Evolutionary conservation across 176 grass and related monocot genomes (phyloP), one percentile per base, ranked within the genome.

Genomic region (Triticum dicoccoides): DNA sequence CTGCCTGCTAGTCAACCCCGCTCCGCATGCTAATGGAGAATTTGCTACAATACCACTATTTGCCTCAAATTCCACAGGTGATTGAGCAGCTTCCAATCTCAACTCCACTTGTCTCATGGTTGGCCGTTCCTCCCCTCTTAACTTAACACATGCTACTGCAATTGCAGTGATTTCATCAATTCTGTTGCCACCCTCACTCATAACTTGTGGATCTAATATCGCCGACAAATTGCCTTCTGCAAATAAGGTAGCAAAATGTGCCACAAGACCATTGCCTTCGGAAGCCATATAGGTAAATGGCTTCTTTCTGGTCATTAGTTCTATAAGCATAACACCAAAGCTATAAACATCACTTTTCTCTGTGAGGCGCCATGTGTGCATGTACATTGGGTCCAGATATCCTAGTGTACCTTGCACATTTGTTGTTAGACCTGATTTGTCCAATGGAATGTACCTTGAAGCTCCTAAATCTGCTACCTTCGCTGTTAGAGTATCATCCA

Each of bases 261-360:
- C 65, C 65, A 34, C 30, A 68, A 68, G 30, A 6, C 65, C 65
- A 34, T 34, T 32, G 1, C 65, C 65, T 68, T 18, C 15, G 0
- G 6, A 0, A 34, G 65, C 14, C 3, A 34, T 34, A 4, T 34
- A 68, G 7, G 65, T 33, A 68, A 68, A 68, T 68, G 65, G 6
- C 3, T 68, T 68, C 30, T 68, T 68, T 68, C 65, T 34, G 0
- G 65, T 68, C 30, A 68, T 68, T 0, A 68, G 0, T 6, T 68
- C 65, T 68, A 68, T 68, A 34, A 68, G 65, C 65, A 68, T 68
- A 68, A 34, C 65, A 68, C 65, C 65, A 18, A 68, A 68, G 30
- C 65, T 68, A 68, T 68, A 68, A 9, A 34, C 65, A 34, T 68
- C 65, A 68, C 65, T 68, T 20, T 68, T 34, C 13, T 68, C 65